A percentile compares a stretch with the other conserved stretches of the same genome.
phyloP scores from a whole-genome alignment of 2,329 filamentous ascomycete genomes.

The Fusarium veterinarium region DNA sequence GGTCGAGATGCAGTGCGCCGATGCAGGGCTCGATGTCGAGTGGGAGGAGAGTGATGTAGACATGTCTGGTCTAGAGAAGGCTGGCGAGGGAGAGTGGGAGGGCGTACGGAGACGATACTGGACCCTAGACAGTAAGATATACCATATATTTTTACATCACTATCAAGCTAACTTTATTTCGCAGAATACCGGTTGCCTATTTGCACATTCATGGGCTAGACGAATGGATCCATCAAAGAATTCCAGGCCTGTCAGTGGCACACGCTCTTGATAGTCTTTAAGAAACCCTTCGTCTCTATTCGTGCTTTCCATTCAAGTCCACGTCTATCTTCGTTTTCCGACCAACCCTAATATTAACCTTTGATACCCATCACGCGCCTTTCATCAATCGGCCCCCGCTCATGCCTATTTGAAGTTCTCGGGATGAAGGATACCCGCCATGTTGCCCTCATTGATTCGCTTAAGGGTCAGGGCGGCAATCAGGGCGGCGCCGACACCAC shows the following conservation, averaged over 20 bases:
- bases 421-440: conserved; percentile 72
- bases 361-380: conserved; percentile 27
- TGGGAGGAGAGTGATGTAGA: conserved; percentile 85
- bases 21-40: conserved; percentile 89
- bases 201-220: conserved; percentile 77
- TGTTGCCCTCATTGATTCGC: conserved; percentile 71
- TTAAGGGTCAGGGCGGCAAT: conserved; percentile 82
- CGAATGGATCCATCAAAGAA: conserved; percentile 16
- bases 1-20: conserved; percentile 88
- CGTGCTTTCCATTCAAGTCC: conserved; percentile 29
- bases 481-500: conserved; percentile 94
- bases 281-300: conserved; percentile 26
- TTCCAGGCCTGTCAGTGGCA: conserved; percentile 12
- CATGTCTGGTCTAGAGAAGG: conserved; percentile 70
- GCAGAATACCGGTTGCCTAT: conserved; percentile 77
- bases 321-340: conserved; percentile 39
- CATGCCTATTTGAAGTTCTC: conserved; percentile 65
- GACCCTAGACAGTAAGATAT: conserved; percentile 76
- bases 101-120: conserved; percentile 91
- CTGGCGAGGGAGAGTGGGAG: conserved; percentile 82
- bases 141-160: neutral
- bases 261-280: conserved; percentile 25
- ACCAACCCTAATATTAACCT: conserved; percentile 20
- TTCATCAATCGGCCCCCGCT: conserved; percentile 2
- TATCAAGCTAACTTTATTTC: conserved; percentile 40